phyloP scores from a whole-genome alignment of 495 filamentous ascomycete genomes.

The Neurospora sp. region DNA sequence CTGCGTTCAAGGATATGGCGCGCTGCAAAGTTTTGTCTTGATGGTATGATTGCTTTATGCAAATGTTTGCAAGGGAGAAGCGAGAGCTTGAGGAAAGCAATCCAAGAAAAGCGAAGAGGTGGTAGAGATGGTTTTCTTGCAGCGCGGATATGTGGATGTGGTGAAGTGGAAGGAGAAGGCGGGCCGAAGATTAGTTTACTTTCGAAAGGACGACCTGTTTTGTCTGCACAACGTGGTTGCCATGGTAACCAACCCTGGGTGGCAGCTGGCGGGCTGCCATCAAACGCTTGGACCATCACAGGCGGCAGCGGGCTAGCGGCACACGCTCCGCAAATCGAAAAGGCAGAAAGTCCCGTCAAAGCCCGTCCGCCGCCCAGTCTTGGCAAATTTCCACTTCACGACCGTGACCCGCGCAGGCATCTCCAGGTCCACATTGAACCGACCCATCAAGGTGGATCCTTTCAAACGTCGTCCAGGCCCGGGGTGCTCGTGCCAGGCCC shows the following conservation, averaged over 20 bases:
- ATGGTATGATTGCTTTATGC: conserved; percentile 9
- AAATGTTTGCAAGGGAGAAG: conserved; percentile 10
- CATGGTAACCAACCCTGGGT: background rate
- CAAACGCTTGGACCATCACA: background rate
- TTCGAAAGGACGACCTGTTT: background rate
- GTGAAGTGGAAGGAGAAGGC: conserved; percentile 6
- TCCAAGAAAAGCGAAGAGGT: conserved; percentile 6
- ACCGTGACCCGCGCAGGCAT: background rate
- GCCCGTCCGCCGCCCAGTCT: background rate
- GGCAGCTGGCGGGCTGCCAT: background rate
- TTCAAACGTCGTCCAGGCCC: background rate
- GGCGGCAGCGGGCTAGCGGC: background rate
- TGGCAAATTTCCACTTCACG: background rate
- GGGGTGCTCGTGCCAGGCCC: background rate
- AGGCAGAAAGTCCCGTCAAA: background rate
- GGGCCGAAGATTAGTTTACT: background rate
- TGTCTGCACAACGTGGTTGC: background rate
- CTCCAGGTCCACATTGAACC: background rate
- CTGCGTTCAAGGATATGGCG: conserved; percentile 17
- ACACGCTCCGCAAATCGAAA: background rate
- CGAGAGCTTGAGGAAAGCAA: conserved; percentile 23
- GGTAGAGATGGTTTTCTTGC: background rate
- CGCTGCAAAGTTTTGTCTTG: conserved; percentile 1
- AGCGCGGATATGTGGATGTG: background rate
- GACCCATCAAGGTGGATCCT: background rate